These are phyloP conservation scores for Diaporthe destruens DNA, from an alignment of 2,329 filamentous ascomycete genomes.

Conservation along the genomic window DNA sequence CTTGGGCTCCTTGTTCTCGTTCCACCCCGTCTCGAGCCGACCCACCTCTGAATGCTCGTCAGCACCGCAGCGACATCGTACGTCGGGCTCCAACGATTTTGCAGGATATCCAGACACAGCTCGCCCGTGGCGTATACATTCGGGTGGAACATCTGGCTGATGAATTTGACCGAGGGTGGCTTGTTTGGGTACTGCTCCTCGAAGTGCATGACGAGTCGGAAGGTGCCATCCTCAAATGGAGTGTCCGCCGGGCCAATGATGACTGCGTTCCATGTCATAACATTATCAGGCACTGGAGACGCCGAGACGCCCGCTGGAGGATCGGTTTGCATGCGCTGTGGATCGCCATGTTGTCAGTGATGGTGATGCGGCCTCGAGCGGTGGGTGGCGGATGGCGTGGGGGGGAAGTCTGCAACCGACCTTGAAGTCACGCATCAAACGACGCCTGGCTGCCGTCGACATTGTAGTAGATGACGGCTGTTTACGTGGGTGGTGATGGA, in stretches of 20 bases:
- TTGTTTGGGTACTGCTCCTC: conserved; percentile 99
- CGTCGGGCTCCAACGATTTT: conserved; percentile 98
- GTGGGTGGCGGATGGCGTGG: conserved; percentile 32
- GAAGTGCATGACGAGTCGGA: conserved; percentile 98
- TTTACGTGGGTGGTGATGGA: neutral
- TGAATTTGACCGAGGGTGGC: conserved; percentile 97
- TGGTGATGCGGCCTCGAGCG: conserved; percentile 21
- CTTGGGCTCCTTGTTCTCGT: conserved; percentile 4
- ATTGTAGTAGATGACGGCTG: conserved; percentile 48
- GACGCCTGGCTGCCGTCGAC: conserved; percentile 95
- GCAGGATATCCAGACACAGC: conserved; percentile 94
- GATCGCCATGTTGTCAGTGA: conserved; percentile 42
- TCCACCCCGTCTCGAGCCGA: neutral
- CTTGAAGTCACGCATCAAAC: conserved; percentile 99
- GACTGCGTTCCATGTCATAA: conserved; percentile 99
- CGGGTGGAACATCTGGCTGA: conserved; percentile 99
- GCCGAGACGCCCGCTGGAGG: conserved; percentile 97
- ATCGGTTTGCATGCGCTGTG: conserved; percentile 97
- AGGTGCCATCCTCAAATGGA: conserved; percentile 98
- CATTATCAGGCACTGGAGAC: conserved; percentile 94
- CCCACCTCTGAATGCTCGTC: conserved; percentile 95
- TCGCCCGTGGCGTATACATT: conserved; percentile 98
- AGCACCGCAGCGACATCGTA: conserved; percentile 98
- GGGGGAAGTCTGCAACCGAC: conserved; percentile 57
- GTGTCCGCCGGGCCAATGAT: conserved; percentile 98